Base-by-base conservation (phyloP, 129 eudicot species). In the Pseudognaphalium luteoalbum region DNA sequence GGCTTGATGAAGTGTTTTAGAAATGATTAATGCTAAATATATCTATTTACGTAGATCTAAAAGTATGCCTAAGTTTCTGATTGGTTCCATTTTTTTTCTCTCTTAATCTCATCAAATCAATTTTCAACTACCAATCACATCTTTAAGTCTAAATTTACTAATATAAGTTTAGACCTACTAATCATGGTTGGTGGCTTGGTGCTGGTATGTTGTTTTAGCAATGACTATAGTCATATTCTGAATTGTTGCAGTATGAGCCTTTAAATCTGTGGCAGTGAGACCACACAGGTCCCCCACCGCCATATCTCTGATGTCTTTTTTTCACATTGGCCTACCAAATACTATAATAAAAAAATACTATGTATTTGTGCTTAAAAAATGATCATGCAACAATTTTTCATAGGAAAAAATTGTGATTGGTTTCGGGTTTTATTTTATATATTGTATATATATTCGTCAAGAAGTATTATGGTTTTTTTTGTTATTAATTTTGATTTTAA, bases 201-300 rank as follows among this genome's bases (percentile, higher is more conserved):
- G 35, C 68, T 65, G 73, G 52, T 51, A 72, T 79, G 78, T 72
- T 67, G 57, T 35, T 54, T 63, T 72, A 79, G 74, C 78, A 72
- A 22, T 47, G 68, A 52, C 20, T 64, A 29, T 33, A 29, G 16
- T 64, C 41, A 29, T n/a, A 29, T 33, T 72, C 78, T 72, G 72
- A 63, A 71, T 63, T 34, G 61, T 80, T 65, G 83, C 78, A 80
- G 78, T 19, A 20, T 63, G 72, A 54, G 83, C 65, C 78, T 80
- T 80, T 65, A 80, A 72, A 73, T 65, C 69, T 3, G 30, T 80
- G 51, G 52, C 79, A 80, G 79, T 73, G 78, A 69, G 60, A 79
- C 83, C 83, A 79, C 83, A 72, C 47, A 70, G 71, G 82, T 66
- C 71, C 79, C 83, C 62, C 79, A 80, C 83, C 78, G 33, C 77